phyloP scores from a whole-genome alignment of 208 protist genomes.

The Angomonas ambiguus region DNA sequence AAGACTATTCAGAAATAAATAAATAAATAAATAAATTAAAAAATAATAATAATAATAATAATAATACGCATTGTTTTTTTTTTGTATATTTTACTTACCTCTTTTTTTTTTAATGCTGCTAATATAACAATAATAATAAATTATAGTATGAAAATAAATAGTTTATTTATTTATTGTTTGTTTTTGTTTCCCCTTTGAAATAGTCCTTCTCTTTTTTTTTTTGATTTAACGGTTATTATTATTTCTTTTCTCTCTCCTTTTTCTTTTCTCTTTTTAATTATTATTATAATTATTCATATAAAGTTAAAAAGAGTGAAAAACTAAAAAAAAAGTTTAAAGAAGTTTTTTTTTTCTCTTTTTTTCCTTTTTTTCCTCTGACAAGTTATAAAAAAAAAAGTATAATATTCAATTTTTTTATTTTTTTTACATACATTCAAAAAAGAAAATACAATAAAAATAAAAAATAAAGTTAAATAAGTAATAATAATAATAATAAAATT shows the following conservation, averaged over 20 bases:
- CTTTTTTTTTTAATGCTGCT: neutral
- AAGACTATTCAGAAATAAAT: conserved; percentile 1
- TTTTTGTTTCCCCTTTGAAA: no score
- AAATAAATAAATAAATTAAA: conserved; percentile 2
- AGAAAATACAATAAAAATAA: neutral
- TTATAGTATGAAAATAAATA: no score
- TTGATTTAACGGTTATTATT: no score
- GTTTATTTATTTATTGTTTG: no score
- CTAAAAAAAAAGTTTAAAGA: no score
- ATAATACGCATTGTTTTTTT: no score
- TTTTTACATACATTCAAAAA: neutral
- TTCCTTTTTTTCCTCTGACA: neutral
- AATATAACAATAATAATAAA: no score
- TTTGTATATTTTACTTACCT: neutral
- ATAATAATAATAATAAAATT: neutral
- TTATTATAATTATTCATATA: conserved; percentile 1
- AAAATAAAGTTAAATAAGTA: neutral
- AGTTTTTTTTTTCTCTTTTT: neutral
- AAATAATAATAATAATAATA: conserved; percentile 3
- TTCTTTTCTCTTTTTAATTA: no score
- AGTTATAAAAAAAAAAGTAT: neutral
- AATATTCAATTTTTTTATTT: neutral
- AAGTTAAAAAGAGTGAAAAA: no score
- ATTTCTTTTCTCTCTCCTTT: no score
- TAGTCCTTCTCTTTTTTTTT: no score